Evolutionary conservation across 306 rosid genomes (phyloP), one percentile per base, ranked within the genome.

Genomic region (Rosa lucieae): DNA sequence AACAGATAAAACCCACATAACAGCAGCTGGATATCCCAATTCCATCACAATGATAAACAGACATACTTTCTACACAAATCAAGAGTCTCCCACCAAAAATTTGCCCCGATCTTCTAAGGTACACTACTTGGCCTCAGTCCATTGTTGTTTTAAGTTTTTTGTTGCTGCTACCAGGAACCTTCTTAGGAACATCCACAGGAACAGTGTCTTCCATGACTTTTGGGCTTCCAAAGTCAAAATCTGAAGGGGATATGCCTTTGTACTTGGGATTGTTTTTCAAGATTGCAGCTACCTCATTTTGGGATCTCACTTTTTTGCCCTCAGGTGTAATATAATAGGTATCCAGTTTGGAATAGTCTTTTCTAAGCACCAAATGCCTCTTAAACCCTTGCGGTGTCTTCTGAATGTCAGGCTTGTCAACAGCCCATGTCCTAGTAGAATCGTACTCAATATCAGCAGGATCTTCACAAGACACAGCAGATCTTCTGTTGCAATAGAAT

Each of bases 161-260:
- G 80, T 15, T 86, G 69, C 55, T 44, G 39, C 73, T 81, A 68
- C 82, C 73, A 32, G 89, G 71, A 62, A 71, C 84, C 88, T 78
- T 87, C 83, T 69, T 85, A 78, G 44, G 81, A 39, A 77, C 66
- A 63, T 40, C 55, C 82, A 80, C 90, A 8, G 97, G 98, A 61
- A 91, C 35, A 35, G 97, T 95, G 74, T 91, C 97, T 51, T 91
- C 90, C 98, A 95, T 89, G 4, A 92, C 62, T 88, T 88, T 95
- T 20, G 99, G 99, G 53, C 76, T 49, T 8, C 87, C 72, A 71
- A 96, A 96, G 86, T 82, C 88, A 17, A 95, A 95, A 79, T 80
- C 85, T 3, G 87, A 8, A 65, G 71, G 77, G 39, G 88, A 72
- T 10, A 89, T 32, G 44, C 79, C 93, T 56, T 84, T 21, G 71